phyloP scores from a whole-genome alignment of 441 rosid species.

The Viola pubescens region DNA sequence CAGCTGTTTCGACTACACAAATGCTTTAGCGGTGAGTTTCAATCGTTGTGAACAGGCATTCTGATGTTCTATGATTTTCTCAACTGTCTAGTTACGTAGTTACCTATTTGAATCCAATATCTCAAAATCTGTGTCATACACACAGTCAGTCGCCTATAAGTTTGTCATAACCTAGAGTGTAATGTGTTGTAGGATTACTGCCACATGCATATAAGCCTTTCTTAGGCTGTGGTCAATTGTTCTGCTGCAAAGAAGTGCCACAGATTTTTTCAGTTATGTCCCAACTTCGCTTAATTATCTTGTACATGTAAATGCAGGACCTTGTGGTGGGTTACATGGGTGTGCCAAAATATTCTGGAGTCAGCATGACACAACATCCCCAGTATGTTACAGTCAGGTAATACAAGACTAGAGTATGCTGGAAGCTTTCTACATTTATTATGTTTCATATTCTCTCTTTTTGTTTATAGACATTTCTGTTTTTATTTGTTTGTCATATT shows the following conservation, averaged over 20 bases:
- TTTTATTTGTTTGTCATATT: slow-evolving; percentile 1
- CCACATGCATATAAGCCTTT: too few species aligned
- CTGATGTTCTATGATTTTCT: slow-evolving; percentile 2
- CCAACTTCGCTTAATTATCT: slow-evolving; percentile 4
- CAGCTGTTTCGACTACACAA: slow-evolving; percentile 98
- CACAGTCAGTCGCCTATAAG: background rate
- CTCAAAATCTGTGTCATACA: background rate
- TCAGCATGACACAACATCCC: slow-evolving; percentile 91
- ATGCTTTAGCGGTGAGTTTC: slow-evolving; percentile 85
- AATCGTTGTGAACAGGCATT: background rate
- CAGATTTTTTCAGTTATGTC: slow-evolving; percentile 1
- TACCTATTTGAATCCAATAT: background rate
- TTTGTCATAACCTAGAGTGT: too few species aligned
- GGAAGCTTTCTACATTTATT: background rate
- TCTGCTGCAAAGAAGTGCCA: background rate
- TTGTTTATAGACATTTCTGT: background rate
- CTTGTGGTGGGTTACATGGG: slow-evolving; percentile 97
- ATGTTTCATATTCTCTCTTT: background rate
- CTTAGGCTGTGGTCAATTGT: too few species aligned
- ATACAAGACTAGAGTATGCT: slow-evolving; percentile 8
- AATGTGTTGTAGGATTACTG: too few species aligned
- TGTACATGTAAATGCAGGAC: slow-evolving; percentile 40
- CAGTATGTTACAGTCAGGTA: slow-evolving; percentile 91
- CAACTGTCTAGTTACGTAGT: background rate
- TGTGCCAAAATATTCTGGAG: slow-evolving; percentile 81